Conservation (phyloP, 2,329 filamentous ascomycete species). For the Balansia obtecta region DNA sequence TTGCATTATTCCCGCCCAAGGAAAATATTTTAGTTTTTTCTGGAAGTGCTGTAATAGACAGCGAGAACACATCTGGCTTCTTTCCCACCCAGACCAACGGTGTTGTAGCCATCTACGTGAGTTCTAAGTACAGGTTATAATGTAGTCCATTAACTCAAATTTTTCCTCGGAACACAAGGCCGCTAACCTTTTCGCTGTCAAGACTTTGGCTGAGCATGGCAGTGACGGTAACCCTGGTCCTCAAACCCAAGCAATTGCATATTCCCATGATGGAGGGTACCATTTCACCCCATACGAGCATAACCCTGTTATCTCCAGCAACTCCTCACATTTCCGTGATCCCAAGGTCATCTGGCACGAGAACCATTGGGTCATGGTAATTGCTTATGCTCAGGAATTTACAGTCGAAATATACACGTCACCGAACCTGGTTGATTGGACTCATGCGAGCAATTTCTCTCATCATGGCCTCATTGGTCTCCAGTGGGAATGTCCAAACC, state of each 20-base stretch:
- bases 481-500: constrained; percentile 53
- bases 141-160: no score
- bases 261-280: constrained; percentile 48
- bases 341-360: constrained; percentile 51
- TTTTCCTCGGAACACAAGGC: neutral
- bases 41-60: constrained; percentile 45
- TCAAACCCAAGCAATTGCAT: constrained; percentile 48
- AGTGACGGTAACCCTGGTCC: constrained; percentile 3
- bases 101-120: constrained; percentile 39
- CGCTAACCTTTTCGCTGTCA: constrained; percentile 2
- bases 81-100: constrained; percentile 47
- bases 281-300: constrained; percentile 45
- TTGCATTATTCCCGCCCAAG: constrained; percentile 42
- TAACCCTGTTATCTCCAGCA: constrained; percentile 48
- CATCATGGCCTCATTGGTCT: constrained; percentile 36
- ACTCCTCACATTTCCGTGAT: constrained; percentile 47
- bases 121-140: constrained; percentile 6
- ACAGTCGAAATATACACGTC: constrained; percentile 50
- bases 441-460: constrained; percentile 38
- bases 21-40: constrained; percentile 34
- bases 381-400: constrained; percentile 40
- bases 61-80: constrained; percentile 54
- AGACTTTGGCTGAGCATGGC: constrained; percentile 12
- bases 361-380: constrained; percentile 43
- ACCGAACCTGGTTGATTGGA: constrained; percentile 46